Conservation (phyloP, 306 rosid genomes). For the Parietaria judaica region DNA sequence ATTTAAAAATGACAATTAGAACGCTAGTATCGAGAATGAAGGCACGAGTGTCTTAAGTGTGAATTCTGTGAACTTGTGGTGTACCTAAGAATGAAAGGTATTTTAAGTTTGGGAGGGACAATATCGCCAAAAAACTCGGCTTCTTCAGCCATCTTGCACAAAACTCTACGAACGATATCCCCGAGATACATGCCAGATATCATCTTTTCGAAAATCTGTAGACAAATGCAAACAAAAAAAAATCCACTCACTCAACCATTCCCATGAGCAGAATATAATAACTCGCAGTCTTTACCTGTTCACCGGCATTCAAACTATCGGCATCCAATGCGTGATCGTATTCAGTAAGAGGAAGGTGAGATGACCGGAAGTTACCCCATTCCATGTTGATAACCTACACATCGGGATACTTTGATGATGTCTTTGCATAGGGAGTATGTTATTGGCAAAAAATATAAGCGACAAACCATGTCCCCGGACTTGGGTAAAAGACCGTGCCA, state of each 20-base stretch:
- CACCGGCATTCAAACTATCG: constrained; percentile 92
- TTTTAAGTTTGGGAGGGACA: constrained; percentile 68
- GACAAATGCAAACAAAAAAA: constrained; percentile 15
- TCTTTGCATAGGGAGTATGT: background rate
- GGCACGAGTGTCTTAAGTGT: background rate
- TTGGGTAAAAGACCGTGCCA: constrained; percentile 78
- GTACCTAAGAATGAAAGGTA: constrained; percentile 73
- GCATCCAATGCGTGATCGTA: constrained; percentile 66
- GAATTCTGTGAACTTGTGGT: constrained; percentile 1
- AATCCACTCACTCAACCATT: constrained; percentile 15
- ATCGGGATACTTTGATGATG: constrained; percentile 9
- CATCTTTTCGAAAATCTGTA: constrained; percentile 83
- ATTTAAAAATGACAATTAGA: constrained; percentile 15
- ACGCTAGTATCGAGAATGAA: background rate
- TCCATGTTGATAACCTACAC: constrained; percentile 93
- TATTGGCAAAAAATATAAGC: constrained; percentile 4
- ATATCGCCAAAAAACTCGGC: constrained; percentile 78
- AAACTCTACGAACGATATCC: constrained; percentile 75
- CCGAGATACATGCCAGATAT: constrained; percentile 99
- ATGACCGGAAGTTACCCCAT: constrained; percentile 93
- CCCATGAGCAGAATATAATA: constrained; percentile 5
- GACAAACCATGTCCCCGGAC: constrained; percentile 91
- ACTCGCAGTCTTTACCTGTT: constrained; percentile 47
- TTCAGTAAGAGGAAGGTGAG: constrained; percentile 84
- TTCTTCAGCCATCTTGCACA: constrained; percentile 80